Conservation (phyloP, 2,329 filamentous ascomycete species). For the Clathrospora elynae region DNA sequence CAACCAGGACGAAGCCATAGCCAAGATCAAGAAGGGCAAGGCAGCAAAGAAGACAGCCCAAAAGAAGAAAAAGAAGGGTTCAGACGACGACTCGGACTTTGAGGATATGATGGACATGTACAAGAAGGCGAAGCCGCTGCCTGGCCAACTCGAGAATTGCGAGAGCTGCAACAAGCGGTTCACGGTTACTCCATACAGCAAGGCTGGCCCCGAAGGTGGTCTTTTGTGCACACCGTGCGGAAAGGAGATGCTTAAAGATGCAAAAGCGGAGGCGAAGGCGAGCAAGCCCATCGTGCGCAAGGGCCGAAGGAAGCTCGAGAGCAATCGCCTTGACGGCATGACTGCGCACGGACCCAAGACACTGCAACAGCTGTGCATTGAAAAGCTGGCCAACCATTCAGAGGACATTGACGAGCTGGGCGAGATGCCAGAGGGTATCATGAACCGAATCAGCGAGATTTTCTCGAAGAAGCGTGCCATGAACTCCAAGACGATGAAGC, state of each 20-base stretch:
- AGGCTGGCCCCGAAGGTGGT: slow-evolving; percentile 79
- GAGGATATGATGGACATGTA: slow-evolving; percentile 60
- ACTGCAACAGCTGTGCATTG: slow-evolving; percentile 67
- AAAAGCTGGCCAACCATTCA: slow-evolving; percentile 67
- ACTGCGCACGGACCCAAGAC: slow-evolving; percentile 69
- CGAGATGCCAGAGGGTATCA: slow-evolving; percentile 62
- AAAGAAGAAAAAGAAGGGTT: slow-evolving; percentile 49
- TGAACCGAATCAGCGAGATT: slow-evolving; percentile 66
- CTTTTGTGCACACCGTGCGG: slow-evolving; percentile 84
- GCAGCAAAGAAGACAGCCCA: slow-evolving; percentile 53
- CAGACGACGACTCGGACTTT: slow-evolving; percentile 53
- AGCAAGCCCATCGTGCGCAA: slow-evolving; percentile 63
- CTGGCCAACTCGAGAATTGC: slow-evolving; percentile 88
- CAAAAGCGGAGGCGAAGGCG: slow-evolving; percentile 64
- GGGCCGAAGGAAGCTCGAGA: slow-evolving; percentile 77
- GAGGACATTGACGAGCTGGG: slow-evolving; percentile 69
- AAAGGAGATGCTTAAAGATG: slow-evolving; percentile 71
- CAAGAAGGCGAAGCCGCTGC: slow-evolving; percentile 64
- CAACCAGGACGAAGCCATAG: slow-evolving; percentile 57
- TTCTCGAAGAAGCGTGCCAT: slow-evolving; percentile 67
- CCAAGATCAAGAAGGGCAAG: slow-evolving; percentile 56
- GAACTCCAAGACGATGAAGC: slow-evolving; percentile 56
- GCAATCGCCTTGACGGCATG: slow-evolving; percentile 79
- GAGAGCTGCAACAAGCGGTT: slow-evolving; percentile 85
- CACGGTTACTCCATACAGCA: slow-evolving; percentile 88